Conservation (phyloP, 1,284 basidiomycete genomes). For the Lentinula novae-zelandiae region DNA sequence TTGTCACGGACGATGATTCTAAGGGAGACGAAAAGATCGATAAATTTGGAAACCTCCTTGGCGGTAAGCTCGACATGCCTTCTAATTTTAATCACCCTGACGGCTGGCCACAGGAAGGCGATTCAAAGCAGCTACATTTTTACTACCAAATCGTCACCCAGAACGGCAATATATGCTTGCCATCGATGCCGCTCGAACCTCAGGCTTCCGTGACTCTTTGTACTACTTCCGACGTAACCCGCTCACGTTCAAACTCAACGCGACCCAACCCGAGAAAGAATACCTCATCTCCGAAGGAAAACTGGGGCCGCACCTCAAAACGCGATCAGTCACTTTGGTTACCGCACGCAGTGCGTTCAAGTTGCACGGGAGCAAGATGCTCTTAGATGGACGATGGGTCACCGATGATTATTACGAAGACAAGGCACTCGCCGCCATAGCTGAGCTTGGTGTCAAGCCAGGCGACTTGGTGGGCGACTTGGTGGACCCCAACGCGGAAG, state of each 20-base stretch:
- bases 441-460: conserved; percentile 67
- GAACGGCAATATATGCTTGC: conserved; percentile 91
- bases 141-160: conserved; percentile 78
- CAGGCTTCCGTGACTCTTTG: conserved; percentile 93
- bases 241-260: conserved; percentile 86
- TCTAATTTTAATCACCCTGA: conserved; percentile 39
- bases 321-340: conserved; percentile 90
- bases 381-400: conserved; percentile 87
- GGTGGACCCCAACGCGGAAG: conserved; percentile 57
- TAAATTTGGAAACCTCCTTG: conserved; percentile 76
- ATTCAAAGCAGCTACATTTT: conserved; percentile 89
- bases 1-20: conserved; percentile 78
- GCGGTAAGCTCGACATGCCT: conserved; percentile 45
- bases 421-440: conserved; percentile 68
- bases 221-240: conserved; percentile 95
- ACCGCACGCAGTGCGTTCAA: conserved; percentile 93
- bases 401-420: conserved; percentile 96
- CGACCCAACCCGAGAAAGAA: conserved; percentile 87
- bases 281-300: conserved; percentile 86
- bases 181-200: conserved; percentile 94
- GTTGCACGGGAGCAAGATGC: conserved; percentile 87
- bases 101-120: conserved; percentile 37
- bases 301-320: conserved; percentile 84
- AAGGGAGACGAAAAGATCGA: conserved; percentile 95
- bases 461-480: conserved; percentile 78